phyloP scores from a whole-genome alignment of 305 asterid species.

The Ruellia speciosa region DNA sequence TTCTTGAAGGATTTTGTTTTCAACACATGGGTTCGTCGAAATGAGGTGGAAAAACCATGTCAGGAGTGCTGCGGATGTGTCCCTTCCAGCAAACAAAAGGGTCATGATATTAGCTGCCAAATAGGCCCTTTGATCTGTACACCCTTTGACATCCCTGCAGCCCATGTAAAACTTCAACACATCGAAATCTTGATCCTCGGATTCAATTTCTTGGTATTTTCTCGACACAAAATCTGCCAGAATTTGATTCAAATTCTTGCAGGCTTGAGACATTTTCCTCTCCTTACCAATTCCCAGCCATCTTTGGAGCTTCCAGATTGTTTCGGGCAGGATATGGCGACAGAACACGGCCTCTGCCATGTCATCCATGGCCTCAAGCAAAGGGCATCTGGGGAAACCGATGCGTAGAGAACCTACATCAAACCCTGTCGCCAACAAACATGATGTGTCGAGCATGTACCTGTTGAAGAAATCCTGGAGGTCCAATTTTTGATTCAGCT shows the following conservation, averaged over 20 bases:
- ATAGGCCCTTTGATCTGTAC: constrained; percentile 14
- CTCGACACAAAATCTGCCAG: constrained; percentile 18
- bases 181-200: constrained; percentile 19
- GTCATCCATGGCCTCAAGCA: constrained; percentile 45
- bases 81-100: constrained; percentile 45
- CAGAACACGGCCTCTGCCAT: constrained; percentile 39
- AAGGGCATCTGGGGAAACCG: constrained; percentile 33
- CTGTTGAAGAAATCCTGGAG: constrained; percentile 44
- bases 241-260: constrained; percentile 20
- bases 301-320: constrained; percentile 42
- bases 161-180: constrained; percentile 30
- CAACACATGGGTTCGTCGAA: constrained; percentile 23
- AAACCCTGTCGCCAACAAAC: constrained; percentile 39
- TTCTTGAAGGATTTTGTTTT: constrained; percentile 26
- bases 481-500: constrained; percentile 18
- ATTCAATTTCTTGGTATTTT: constrained; percentile 7
- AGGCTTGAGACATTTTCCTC: constrained; percentile 34
- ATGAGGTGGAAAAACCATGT: constrained; percentile 50
- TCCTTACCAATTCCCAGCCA: constrained; percentile 43
- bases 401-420: constrained; percentile 39
- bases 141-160: neutral
- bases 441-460: constrained; percentile 45
- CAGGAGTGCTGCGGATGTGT: constrained; percentile 42
- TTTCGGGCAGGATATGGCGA: constrained; percentile 41
- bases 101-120: constrained; percentile 33